phyloP scores from a whole-genome alignment of 2,329 filamentous ascomycete species.

The Aureobasidium mangrovei region DNA sequence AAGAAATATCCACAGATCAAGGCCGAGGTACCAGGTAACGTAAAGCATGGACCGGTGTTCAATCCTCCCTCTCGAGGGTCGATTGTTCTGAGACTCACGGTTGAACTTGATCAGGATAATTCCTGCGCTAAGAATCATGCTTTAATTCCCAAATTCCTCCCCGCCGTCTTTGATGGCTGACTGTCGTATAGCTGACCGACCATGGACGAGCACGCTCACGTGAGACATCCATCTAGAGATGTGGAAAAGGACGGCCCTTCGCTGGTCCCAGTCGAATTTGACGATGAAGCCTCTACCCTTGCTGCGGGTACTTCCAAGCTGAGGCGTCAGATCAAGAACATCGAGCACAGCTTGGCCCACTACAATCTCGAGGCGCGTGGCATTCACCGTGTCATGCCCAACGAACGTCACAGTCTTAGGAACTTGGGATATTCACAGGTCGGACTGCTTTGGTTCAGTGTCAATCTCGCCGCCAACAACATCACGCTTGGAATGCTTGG shows the following conservation, averaged over 20 bases:
- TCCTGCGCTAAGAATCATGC: conserved; percentile 47
- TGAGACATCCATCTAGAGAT: conserved; percentile 11
- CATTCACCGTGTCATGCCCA: conserved; percentile 48
- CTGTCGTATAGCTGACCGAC: not conserved
- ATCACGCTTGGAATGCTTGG: conserved; percentile 57
- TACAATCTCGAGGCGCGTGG: conserved; percentile 53
- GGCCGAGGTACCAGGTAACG: conserved; percentile 23
- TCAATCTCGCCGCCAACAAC: conserved; percentile 56
- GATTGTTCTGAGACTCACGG: conserved; percentile 44
- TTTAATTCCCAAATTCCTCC: conserved; percentile 24
- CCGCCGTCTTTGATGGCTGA: conserved; percentile 13
- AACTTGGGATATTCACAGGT: conserved; percentile 33
- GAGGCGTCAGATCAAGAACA: conserved; percentile 18
- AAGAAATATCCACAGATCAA: conserved; percentile 11
- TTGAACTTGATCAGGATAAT: conserved; percentile 48
- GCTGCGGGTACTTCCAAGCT: conserved; percentile 10
- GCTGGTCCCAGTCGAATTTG: conserved; percentile 2
- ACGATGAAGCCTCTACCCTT: not conserved
- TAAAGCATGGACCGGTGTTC: conserved; percentile 30
- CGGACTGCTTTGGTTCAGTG: conserved; percentile 51
- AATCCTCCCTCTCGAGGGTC: conserved; percentile 12
- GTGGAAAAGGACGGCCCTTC: conserved; percentile 18
- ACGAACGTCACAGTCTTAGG: conserved; percentile 46
- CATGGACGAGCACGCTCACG: conserved; percentile 20
- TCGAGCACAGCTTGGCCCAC: conserved; percentile 35